Evolutionary conservation across 768 basidiomycete genomes (phyloP), one percentile per base, ranked within the genome.

Genomic region (Hygrophorus pudorinus): DNA sequence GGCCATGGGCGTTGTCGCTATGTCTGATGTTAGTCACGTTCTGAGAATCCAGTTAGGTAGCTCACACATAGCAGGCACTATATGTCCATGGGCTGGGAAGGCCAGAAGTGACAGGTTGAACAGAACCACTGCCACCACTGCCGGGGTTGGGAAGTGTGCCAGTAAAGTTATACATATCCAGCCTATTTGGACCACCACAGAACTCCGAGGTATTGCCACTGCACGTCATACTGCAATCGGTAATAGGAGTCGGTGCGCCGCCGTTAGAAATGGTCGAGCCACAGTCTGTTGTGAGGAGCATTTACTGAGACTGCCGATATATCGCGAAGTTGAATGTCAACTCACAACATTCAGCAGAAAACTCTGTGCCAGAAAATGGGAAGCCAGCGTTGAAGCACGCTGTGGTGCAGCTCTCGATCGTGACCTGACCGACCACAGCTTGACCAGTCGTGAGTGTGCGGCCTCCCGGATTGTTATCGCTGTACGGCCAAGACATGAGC

Each of bases 151-250:
- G 64, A 45, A 63, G 59, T 0, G 70, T 73, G 0, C 79, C 81
- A 32, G 81, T 85, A 50, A 74, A 84, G 56, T 84, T 81, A 59
- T 82, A 86, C 2, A 79, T 59, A 42, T 74, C 81, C 16, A 86
- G 64, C 35, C 74, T 64, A 53, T 80, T 70, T 0, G 84, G 79
- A 28, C 85, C 85, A 16, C 85, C 85, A 50, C 85, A 88, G 47
- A 77, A 77, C 53, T 85, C 77, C 0, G 76, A 65, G 32, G 59
- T 61, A 46, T 81, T 78, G 10, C 82, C 84, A 2, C 59, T 60
- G 55, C 84, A 87, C 20, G 66, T 50, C 81, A 84, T 85, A 52
- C 67, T 70, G 55, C 86, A 90, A 38, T 74, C 76, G 1, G 67
- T 57, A n/a, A 67, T 59, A 0, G 71, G 50, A 0, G 68, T 65